Conservation (phyloP, 108 stramenopile genomes). For the Cyclostephanos invisitatus region DNA sequence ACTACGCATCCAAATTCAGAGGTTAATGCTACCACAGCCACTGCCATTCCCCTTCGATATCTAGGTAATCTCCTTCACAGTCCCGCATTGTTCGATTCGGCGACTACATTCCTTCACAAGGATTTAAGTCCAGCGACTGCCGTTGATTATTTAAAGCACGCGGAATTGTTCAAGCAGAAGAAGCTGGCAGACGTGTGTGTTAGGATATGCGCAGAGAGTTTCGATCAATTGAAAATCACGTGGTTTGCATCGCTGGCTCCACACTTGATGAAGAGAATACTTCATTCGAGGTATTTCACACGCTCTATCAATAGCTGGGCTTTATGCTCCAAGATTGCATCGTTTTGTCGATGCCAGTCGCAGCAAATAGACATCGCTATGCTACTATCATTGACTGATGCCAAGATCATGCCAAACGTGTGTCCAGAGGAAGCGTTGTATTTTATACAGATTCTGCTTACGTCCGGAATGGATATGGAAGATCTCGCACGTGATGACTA, state of each 20-base stretch:
- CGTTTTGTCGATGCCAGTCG: slow-evolving; percentile 46
- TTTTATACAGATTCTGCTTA: slow-evolving; percentile 39
- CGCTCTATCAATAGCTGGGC: slow-evolving; percentile 12
- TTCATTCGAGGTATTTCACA: slow-evolving; percentile 39
- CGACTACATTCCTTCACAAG: slow-evolving; percentile 38
- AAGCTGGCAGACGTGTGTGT: slow-evolving; percentile 39
- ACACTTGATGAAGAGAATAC: slow-evolving; percentile 31
- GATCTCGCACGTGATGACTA: slow-evolving; percentile 11
- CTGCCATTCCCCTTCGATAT: slow-evolving; percentile 41
- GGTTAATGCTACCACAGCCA: slow-evolving; percentile 34
- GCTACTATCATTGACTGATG: slow-evolving; percentile 31
- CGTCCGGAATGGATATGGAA: slow-evolving; percentile 26
- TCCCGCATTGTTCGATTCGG: slow-evolving; percentile 36
- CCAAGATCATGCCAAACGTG: slow-evolving; percentile 38
- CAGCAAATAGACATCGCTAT: slow-evolving; percentile 19
- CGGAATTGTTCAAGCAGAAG: slow-evolving; percentile 37
- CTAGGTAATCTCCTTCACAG: slow-evolving; percentile 34
- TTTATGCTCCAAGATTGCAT: slow-evolving; percentile 44
- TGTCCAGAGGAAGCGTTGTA: slow-evolving; percentile 40
- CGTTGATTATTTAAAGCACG: slow-evolving; percentile 35
- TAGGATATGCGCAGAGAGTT: slow-evolving; percentile 43
- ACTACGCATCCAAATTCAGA: slow-evolving; percentile 14
- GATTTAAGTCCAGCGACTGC: slow-evolving; percentile 36
- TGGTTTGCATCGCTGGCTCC: slow-evolving; percentile 31
- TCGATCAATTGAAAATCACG: slow-evolving; percentile 40